These are phyloP conservation scores for Paecilomyces niveus DNA, from an alignment of 2,329 filamentous ascomycete genomes.

Conservation along the genomic window DNA sequence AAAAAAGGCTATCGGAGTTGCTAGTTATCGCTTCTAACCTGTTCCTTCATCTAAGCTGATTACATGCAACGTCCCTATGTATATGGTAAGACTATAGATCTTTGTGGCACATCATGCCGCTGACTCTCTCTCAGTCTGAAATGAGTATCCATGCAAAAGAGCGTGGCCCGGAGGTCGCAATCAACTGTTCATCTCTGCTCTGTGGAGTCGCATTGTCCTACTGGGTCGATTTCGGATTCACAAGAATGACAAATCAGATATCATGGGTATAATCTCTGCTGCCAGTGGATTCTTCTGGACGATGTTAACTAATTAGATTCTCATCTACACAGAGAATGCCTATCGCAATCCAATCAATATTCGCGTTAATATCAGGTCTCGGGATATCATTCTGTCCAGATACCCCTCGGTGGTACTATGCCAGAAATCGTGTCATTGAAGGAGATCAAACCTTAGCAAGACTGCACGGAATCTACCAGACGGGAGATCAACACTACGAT, in stretches of 20 bases:
- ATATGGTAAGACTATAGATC: slow-evolving; percentile 17
- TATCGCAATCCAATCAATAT: slow-evolving; percentile 23
- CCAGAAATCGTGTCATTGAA: too few species aligned
- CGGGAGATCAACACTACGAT: too few species aligned
- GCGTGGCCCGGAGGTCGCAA: slow-evolving; percentile 19
- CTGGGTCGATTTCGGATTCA: slow-evolving; percentile 5
- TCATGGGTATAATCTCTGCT: slow-evolving; percentile 13
- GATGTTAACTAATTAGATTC: too few species aligned
- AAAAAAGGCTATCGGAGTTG: too few species aligned
- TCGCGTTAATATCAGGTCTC: slow-evolving; percentile 19
- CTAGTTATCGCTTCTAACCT: slow-evolving; percentile 9
- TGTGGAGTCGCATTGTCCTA: slow-evolving; percentile 20
- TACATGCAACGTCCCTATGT: slow-evolving; percentile 20
- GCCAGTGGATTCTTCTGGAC: too few species aligned
- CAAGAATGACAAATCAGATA: slow-evolving; percentile 13
- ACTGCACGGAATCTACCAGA: too few species aligned
- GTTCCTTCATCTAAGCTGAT: slow-evolving; percentile 14
- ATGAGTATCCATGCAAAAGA: slow-evolving; percentile 13
- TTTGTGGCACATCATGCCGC: too few species aligned
- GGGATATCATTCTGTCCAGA: not conserved
- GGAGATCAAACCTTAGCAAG: too few species aligned
- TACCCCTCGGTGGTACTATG: too few species aligned
- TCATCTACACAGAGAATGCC: slow-evolving; percentile 21
- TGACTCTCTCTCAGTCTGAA: too few species aligned
- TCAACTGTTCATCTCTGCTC: slow-evolving; percentile 16